These are phyloP conservation scores for Rhodocollybia butyracea DNA, from an alignment of 768 basidiomycete genomes.

Conservation along the genomic window DNA sequence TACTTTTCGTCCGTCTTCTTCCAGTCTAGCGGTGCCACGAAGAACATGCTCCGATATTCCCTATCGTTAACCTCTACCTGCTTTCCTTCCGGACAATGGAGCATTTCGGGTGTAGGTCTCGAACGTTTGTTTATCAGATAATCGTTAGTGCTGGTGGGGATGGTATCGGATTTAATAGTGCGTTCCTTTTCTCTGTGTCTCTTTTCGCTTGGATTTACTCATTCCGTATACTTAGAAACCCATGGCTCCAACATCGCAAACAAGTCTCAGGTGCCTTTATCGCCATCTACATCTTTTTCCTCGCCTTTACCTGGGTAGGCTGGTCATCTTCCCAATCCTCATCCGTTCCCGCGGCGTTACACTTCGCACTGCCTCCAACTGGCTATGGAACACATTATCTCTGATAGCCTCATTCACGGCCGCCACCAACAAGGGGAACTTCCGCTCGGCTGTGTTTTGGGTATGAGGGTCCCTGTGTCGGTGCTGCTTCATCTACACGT, in stretches of 20 bases:
- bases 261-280: slow-evolving; percentile 46
- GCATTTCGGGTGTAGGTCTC: slow-evolving; percentile 58
- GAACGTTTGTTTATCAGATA: slow-evolving; percentile 70
- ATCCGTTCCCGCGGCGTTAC: slow-evolving; percentile 83
- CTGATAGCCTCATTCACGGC: slow-evolving; percentile 22
- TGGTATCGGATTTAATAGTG: slow-evolving; percentile 30
- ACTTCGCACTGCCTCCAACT: slow-evolving; percentile 47
- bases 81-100: slow-evolving; percentile 67
- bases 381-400: slow-evolving; percentile 77
- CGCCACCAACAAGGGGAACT: slow-evolving; percentile 41
- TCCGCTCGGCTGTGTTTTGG: slow-evolving; percentile 80
- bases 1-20: slow-evolving; percentile 73
- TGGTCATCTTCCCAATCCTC: slow-evolving; percentile 76
- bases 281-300: slow-evolving; percentile 41
- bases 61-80: slow-evolving; percentile 57
- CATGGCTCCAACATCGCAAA: slow-evolving; percentile 32
- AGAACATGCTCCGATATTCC: slow-evolving; percentile 54
- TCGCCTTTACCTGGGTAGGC: slow-evolving; percentile 42
- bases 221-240: background rate
- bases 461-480: slow-evolving; percentile 72
- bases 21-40: slow-evolving; percentile 46
- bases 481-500: slow-evolving; percentile 72
- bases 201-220: background rate
- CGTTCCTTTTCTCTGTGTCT: background rate
- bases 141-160: slow-evolving; percentile 64